Base-by-base conservation (phyloP, 2,329 filamentous ascomycete species). In the Microdochium paspali region DNA sequence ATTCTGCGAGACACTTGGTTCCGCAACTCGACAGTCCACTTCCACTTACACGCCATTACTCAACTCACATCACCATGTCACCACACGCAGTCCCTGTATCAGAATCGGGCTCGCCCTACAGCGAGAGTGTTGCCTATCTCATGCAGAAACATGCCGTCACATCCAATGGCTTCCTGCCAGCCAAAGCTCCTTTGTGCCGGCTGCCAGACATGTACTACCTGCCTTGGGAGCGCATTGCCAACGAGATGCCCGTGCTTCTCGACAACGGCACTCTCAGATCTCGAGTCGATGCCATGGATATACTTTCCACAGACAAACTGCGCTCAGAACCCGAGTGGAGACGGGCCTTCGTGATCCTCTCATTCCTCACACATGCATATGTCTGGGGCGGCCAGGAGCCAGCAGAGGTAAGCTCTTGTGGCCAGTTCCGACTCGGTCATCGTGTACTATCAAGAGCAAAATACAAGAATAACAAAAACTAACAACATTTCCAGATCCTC, bases 311-410 rank as follows among this genome's bases (percentile, higher is more conserved):
- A 1, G 65, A 71, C 18, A 70, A 74, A 39, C 68, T 87, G 15
- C 65, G 69, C 35, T 72, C 72, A 4, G 75, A 82, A 53, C 66
- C 72, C n/a, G 80, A 87, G 66, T 86, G 82, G 83, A 72, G 79
- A 49, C 69, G 84, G 53, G 84, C 84, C 53, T 87, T 87, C 61
- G 75, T 79, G 21, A 69, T 86, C 10, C 69, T 88, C 43, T 79
- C 74, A 1, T 86, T 87, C 57, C 76, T 87, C 51, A 48, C 60
- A 9, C 89, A 97, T 64, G 84, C 80, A 10, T 95, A 95, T 64
- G 82, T 96, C 20, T 97, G 91, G 91, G 88, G 89, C 48, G 88
- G 86, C 21, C 79, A 87, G 40, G 75, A 71, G 47, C 85, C 90
- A 2, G 73, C 76, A 51, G 85, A 93, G 67, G 87, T 89, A 57